Evolutionary conservation across 441 rosid species (phyloP), one percentile per base, ranked within the genome.

Genomic region (Rhodomyrtus psidioides): DNA sequence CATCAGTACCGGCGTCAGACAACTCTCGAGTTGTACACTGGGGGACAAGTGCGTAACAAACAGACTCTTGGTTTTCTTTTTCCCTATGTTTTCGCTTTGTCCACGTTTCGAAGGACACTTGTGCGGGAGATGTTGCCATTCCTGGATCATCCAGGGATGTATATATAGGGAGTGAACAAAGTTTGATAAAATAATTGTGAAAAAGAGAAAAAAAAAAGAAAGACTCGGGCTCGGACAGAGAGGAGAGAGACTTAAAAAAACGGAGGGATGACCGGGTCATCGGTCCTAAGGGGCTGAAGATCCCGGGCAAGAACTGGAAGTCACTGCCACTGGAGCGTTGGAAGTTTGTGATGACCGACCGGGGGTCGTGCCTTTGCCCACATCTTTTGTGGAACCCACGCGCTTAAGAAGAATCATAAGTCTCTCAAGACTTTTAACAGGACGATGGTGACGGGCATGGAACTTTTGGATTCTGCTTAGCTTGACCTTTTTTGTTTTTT

Each of bases 361-460:
- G 0, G 21, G 79, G 26, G 75, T 62, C 75, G 0, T 62, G 39
- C 39, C 39, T 4, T 23, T 12, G 15, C 46, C 76, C 76, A 0
- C 10, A 12, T 49, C 10, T 26, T 49, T 42, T 75, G 89, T 90
- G 92, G 94, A 85, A 88, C 93, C 94, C 95, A 92, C 94, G 51
- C 94, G 94, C 86, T 91, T 89, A 10, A 19, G 76, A 12, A 54
- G 76, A 19, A 51, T 79, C 56, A 44, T 88, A 88, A 88, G 90
- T 89, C 90, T 21, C 49, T 53, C 13, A 34, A 44, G 86, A 34
- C 34, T 70, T 82, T 74, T n/a, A 55, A 19, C 58, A 12, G n/a
- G 16, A 2, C 12, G 75, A 30, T 9, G 75, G 24, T 10, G 75
- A 62, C 12, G 87, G 79, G 55, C 6, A 57, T 17, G 39, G 86